A percentile compares a stretch with the other conserved stretches of the same genome.
These are phyloP conservation scores for Inosperma sp. DNA, from an alignment of 768 basidiomycete genomes.

Conservation along the genomic window DNA sequence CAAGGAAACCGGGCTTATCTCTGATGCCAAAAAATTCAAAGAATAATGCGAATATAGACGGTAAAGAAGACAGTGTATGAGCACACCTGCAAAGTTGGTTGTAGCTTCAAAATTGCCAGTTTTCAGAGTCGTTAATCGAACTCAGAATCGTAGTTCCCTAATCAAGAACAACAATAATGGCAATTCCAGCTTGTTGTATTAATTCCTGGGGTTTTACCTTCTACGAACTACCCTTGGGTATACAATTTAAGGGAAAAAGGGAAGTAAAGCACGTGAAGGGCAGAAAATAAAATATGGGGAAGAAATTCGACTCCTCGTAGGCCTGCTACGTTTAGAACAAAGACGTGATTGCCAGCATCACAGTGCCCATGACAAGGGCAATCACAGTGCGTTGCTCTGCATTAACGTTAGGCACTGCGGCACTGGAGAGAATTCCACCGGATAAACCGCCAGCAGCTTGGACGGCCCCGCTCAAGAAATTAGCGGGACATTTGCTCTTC, in stretches of 20 bases:
- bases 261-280: neutral
- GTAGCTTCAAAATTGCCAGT: too few relatives aligned
- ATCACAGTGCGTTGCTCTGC: constrained; percentile 21
- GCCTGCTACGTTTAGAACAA: constrained; percentile 21
- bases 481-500: constrained; percentile 56
- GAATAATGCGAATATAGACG: too few relatives aligned
- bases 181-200: too few relatives aligned
- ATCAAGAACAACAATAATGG: too few relatives aligned
- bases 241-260: neutral
- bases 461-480: constrained; percentile 65
- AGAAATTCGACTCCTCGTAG: constrained; percentile 8
- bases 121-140: neutral
- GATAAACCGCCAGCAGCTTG: constrained; percentile 59
- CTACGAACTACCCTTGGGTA: constrained; percentile 8
- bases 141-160: too few relatives aligned
- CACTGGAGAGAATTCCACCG: constrained; percentile 24
- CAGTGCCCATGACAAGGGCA: constrained; percentile 24
- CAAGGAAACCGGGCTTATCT: too few relatives aligned
- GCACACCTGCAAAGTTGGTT: too few relatives aligned
- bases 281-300: constrained; percentile 2
- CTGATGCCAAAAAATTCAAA: too few relatives aligned
- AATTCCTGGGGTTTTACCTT: neutral
- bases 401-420: constrained; percentile 22
- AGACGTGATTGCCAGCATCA: constrained; percentile 16
- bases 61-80: too few relatives aligned